Evolutionary conservation across 2,329 filamentous ascomycete genomes (phyloP).

Genomic region (Pyrenophora tritici-repentis): DNA sequence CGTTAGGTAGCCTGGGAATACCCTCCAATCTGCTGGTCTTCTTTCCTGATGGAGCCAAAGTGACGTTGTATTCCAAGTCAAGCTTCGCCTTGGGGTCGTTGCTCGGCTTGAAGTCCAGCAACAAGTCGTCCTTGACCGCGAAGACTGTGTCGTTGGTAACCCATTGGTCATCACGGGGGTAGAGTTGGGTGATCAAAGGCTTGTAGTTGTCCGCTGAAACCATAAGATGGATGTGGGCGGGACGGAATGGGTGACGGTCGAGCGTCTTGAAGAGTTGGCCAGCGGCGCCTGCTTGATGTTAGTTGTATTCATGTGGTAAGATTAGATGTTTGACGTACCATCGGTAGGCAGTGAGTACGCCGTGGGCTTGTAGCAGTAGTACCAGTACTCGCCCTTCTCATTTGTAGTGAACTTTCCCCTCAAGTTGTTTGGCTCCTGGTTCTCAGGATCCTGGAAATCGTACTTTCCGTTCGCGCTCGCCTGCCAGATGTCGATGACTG

Average conservation of each 20-base stretch:
- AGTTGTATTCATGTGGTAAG: not conserved
- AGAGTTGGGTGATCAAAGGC: conserved; percentile 63
- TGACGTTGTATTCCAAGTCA: conserved; percentile 67
- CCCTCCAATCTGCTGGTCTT: conserved; percentile 40
- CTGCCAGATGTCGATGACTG: conserved; percentile 80
- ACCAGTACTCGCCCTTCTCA: conserved; percentile 70
- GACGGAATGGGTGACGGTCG: conserved; percentile 64
- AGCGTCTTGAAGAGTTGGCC: conserved; percentile 59
- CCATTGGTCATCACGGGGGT: conserved; percentile 63
- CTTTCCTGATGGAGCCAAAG: conserved; percentile 52
- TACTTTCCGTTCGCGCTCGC: conserved; percentile 76
- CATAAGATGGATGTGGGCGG: conserved; percentile 66
- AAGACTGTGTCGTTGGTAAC: conserved; percentile 64
- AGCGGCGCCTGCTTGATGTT: conserved; percentile 50
- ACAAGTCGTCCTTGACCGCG: conserved; percentile 65
- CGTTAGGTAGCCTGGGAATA: conserved; percentile 39
- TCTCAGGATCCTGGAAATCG: conserved; percentile 74
- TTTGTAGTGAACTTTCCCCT: conserved; percentile 76
- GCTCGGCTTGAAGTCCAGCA: conserved; percentile 62
- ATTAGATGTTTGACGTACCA: conserved; percentile 44
- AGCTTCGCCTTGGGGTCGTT: conserved; percentile 59
- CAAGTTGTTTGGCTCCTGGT: conserved; percentile 74
- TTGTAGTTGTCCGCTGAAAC: conserved; percentile 60
- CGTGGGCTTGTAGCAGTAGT: conserved; percentile 77
- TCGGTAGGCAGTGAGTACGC: conserved; percentile 73